A percentile compares a stretch with the other conserved stretches of the same genome.
These are phyloP conservation scores for Crithidia thermophila DNA, from an alignment of 208 protist genomes.

Conservation along the genomic window DNA sequence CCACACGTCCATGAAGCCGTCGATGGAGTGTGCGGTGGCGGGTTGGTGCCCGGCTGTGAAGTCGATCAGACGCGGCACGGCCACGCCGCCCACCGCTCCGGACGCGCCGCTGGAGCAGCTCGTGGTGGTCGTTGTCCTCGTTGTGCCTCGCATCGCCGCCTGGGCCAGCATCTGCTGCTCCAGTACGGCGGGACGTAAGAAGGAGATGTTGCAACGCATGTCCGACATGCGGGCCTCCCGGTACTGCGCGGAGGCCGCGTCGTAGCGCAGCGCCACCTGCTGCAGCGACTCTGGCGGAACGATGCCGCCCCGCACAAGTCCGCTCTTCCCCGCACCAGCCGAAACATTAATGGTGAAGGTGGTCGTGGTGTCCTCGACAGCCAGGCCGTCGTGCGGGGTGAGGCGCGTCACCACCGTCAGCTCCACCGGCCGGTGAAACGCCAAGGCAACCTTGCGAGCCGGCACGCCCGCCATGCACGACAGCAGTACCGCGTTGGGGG, in stretches of 20 bases:
- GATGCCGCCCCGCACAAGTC: background rate
- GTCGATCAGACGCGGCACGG: conserved; percentile 10
- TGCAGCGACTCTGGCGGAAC: background rate
- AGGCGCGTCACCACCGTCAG: conserved; percentile 38
- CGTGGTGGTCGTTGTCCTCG: background rate
- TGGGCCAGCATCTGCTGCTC: conserved; percentile 9
- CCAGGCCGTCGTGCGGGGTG: background rate
- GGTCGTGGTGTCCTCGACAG: background rate
- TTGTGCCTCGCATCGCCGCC: no score
- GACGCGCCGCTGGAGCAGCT: background rate
- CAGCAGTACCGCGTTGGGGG: conserved; percentile 55
- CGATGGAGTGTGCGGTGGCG: conserved; percentile 13
- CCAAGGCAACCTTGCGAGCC: conserved; percentile 48
- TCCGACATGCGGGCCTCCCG: conserved; percentile 5
- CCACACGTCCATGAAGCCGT: conserved; percentile 30
- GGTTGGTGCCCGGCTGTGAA: conserved; percentile 20
- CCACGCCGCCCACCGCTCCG: background rate
- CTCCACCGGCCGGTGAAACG: conserved; percentile 48
- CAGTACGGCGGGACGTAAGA: conserved; percentile 27
- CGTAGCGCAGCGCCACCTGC: conserved; percentile 3
- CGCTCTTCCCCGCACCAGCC: background rate
- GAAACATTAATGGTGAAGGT: background rate
- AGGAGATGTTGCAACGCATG: conserved; percentile 24
- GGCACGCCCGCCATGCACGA: conserved; percentile 61
- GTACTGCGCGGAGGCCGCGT: conserved; percentile 7